Percentiles rank a stretch among this genome's conserved stretches.
Evolutionary conservation across 345 rosid species (phyloP).

Genomic region (Anacardium occidentale): DNA sequence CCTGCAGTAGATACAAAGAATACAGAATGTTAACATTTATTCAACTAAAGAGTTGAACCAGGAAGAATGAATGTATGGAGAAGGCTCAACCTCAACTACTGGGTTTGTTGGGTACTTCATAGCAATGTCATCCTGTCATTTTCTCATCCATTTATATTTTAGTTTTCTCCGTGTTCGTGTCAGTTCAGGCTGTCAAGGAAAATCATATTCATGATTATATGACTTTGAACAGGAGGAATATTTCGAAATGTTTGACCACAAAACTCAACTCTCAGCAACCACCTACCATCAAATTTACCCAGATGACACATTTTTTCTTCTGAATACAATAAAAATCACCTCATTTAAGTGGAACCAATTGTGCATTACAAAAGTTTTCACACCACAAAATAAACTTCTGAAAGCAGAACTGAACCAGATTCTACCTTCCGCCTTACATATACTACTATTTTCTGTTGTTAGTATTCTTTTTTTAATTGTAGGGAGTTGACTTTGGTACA

Average conservation of each 20-base stretch:
- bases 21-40: neutral
- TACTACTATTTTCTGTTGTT: no score
- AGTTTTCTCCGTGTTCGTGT: neutral
- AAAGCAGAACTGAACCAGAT: neutral
- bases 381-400: neutral
- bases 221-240: neutral
- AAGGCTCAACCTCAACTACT: neutral
- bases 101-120: slow-evolving; percentile 8
- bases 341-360: neutral
- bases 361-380: neutral
- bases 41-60: neutral
- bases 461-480: neutral
- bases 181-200: neutral
- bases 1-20: neutral
- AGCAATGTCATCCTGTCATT: slow-evolving; percentile 2
- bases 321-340: neutral
- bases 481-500: slow-evolving; percentile 8
- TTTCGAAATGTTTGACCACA: no score
- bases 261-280: neutral
- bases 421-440: neutral
- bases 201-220: neutral
- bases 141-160: slow-evolving; percentile 6
- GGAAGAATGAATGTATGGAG: neutral
- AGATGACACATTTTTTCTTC: neutral
- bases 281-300: neutral